Evolutionary conservation across 352 stramenopile species (phyloP).

Genomic region (Globisporangium camurandrum): DNA sequence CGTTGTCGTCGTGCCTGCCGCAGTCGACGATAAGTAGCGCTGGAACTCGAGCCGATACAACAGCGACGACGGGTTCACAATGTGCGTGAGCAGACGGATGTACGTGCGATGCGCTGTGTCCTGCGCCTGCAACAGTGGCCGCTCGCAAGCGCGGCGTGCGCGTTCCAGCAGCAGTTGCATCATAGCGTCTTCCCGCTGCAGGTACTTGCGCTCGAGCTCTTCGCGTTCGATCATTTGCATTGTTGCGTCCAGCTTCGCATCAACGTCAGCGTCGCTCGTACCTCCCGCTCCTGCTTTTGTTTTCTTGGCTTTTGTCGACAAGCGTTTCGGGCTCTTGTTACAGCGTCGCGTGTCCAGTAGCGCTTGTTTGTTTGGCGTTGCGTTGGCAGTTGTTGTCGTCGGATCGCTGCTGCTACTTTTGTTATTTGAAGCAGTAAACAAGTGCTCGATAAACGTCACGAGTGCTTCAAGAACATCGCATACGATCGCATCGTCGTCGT

Average conservation of each 20-base stretch:
- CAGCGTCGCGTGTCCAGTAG: neutral
- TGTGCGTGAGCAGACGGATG: conserved; percentile 40
- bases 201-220: conserved; percentile 31
- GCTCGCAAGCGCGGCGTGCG: conserved; percentile 26
- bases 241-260: conserved; percentile 8
- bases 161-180: conserved; percentile 48
- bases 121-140: conserved; percentile 36
- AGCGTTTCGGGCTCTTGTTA: neutral
- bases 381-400: neutral
- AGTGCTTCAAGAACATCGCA: conserved; percentile 11
- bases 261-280: conserved; percentile 1
- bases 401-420: no score
- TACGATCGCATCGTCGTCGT: conserved; percentile 9
- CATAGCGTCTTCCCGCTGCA: conserved; percentile 33
- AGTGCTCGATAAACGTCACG: conserved; percentile 11
- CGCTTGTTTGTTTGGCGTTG: neutral
- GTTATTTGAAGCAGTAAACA: neutral
- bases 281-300: neutral
- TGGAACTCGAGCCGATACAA: conserved; percentile 43
- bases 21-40: conserved; percentile 33
- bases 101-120: conserved; percentile 41
- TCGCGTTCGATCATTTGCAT: conserved; percentile 38
- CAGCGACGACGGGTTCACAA: conserved; percentile 36
- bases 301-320: conserved; percentile 8
- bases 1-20: conserved; percentile 19